Conservation (phyloP, 495 filamentous ascomycete genomes). For the Penicillium pulvis region DNA sequence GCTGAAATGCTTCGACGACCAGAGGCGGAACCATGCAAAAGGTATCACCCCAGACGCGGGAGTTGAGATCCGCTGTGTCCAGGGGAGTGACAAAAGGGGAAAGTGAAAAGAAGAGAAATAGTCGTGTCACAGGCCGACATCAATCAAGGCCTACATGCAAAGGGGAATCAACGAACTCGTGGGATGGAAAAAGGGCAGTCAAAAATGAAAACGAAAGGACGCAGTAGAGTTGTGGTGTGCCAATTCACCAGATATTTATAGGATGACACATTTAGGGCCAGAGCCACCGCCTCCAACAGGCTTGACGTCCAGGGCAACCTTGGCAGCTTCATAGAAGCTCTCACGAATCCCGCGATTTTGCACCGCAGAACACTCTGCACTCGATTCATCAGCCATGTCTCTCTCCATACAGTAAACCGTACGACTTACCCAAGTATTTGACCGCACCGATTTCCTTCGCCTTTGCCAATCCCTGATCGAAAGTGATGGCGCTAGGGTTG, state of each 20-base stretch:
- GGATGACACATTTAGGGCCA: slow-evolving; percentile 36
- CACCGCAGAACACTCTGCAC: slow-evolving; percentile 90
- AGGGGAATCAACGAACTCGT: slow-evolving; percentile 30
- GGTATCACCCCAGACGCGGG: slow-evolving; percentile 7
- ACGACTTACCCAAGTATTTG: slow-evolving; percentile 75
- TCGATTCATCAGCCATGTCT: not conserved
- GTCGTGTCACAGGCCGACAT: not conserved
- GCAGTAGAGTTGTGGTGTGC: not conserved
- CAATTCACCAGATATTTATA: slow-evolving; percentile 20
- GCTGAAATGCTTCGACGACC: slow-evolving; percentile 30
- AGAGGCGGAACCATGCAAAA: slow-evolving; percentile 26
- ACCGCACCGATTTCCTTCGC: slow-evolving; percentile 85
- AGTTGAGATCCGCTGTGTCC: slow-evolving; percentile 6
- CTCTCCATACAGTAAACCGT: not conserved
- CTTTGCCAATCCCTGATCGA: slow-evolving; percentile 90
- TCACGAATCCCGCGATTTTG: slow-evolving; percentile 97
- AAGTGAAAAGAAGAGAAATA: slow-evolving; percentile 5
- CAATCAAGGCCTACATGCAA: slow-evolving; percentile 23
- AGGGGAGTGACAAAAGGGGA: slow-evolving; percentile 9
- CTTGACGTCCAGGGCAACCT: slow-evolving; percentile 93
- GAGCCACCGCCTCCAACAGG: slow-evolving; percentile 40
- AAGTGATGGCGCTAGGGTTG: slow-evolving; percentile 73
- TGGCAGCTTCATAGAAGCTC: slow-evolving; percentile 95
- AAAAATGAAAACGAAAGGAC: not conserved
- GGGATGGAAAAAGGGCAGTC: slow-evolving; percentile 4